Conservation (phyloP, 345 rosid genomes). For the Eutrema yunnanense region DNA sequence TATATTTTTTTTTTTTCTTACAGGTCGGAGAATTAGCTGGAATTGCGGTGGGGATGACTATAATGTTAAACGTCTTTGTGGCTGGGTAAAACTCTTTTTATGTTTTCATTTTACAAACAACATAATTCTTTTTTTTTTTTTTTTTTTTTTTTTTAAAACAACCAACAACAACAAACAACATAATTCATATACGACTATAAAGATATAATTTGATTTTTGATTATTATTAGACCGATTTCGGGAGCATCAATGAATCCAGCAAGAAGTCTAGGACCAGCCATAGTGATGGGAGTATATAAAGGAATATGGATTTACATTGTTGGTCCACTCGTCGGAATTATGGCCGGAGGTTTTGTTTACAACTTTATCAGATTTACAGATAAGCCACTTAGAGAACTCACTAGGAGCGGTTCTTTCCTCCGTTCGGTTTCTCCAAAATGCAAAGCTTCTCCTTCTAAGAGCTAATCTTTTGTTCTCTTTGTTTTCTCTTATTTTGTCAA, state of each 20-base stretch:
- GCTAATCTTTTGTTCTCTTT: background rate
- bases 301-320: slow-evolving; percentile 62
- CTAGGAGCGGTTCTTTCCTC: slow-evolving; percentile 29
- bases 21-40: slow-evolving; percentile 48
- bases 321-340: slow-evolving; percentile 49
- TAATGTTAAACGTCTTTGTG: slow-evolving; percentile 45
- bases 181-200: too few species aligned
- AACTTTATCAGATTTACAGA: slow-evolving; percentile 46
- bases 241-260: slow-evolving; percentile 94
- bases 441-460: background rate
- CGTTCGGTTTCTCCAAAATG: background rate
- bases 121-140: background rate
- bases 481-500: background rate
- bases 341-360: slow-evolving; percentile 51
- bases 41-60: slow-evolving; percentile 56
- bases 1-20: background rate
- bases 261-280: slow-evolving; percentile 72
- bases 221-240: slow-evolving; percentile 42
- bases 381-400: slow-evolving; percentile 45
- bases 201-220: background rate
- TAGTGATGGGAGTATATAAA: slow-evolving; percentile 39
- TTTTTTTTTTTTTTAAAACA: too few species aligned
- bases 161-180: too few species aligned
- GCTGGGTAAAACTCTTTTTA: slow-evolving; percentile 33
- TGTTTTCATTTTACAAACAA: background rate